Evolutionary conservation across 2,329 filamentous ascomycete species (phyloP), one percentile per base, ranked within the genome.

Genomic region (Ceratocystis huliohia): DNA sequence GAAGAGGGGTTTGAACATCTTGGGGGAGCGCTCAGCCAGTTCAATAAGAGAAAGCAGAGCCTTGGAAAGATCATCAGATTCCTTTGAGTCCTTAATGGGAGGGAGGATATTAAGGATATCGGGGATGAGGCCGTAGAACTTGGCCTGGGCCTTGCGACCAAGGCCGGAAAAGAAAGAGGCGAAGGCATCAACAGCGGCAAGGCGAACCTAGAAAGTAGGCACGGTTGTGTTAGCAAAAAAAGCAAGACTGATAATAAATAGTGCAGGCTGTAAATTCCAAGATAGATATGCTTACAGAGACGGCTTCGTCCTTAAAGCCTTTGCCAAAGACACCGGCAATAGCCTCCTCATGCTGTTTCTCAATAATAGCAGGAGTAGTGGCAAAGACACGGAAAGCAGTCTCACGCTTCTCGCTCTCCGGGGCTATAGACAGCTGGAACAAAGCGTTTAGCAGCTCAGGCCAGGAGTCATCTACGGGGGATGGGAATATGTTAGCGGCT

Each of bases 1-100:
- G 79, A 99, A 99, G n/a, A 96, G 81, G 22, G 83, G 83, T 78
- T 94, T 96, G 79, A 99, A 99, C 92, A 97, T 97, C 78, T 94
- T 95, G 25, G 93, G 91, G 25, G 90, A 88, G n/a, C 88, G 84
- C 76, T 97, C 94, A 48, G 94, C 94, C 66, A 99, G 82, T 70
- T 97, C 94, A 72, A 99, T 96, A 61, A 99, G 82, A 28, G 93
- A 88, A 66, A 96, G 80, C 53, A 99, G 85, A 25, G 92, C 92
- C 74, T 91, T 91, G 70, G 90, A 93, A 17, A 99, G 84, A 70
- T 96, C 87, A 15, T 96, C 93, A 13, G 91, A 94, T 73, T 99
- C 91, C 70, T 88, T 85, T 1, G 88, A 85, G 70, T 96, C 91
- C 77, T 96, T 96, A 75, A 99, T 87, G 0, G 94, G 94, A 6